Base-by-base conservation (phyloP, 208 protist species). In the Leishmania gerbilli region DNA sequence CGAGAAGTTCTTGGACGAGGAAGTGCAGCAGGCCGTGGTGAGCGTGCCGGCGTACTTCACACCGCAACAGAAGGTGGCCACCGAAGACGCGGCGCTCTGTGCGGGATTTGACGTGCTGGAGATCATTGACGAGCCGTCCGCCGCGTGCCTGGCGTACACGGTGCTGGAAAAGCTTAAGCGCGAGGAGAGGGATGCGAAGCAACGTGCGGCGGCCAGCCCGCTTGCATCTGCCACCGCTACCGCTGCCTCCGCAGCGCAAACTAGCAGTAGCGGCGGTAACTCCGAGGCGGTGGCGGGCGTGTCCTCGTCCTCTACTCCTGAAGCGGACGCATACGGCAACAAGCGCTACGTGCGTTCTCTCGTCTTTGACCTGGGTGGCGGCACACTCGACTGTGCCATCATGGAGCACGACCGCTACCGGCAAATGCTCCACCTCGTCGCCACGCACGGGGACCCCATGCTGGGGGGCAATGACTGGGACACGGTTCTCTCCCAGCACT, bases 31-130 rank as follows among this genome's bases (percentile, higher is more conserved):
- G 71, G 95, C 92, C 27, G 93, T 97, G 42, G 94, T 98, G 42
- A 97, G 94, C 82, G 96, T 98, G 55, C 96, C 96, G 11, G 96
- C 96, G n/a, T 96, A 98, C 85, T 98, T 98, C 85, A 98, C 92
- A 8, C 93, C 93, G 42, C 93, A 94, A 76, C 96, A 98, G 79
- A 97, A 97, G 79, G 94, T 97, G 1, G 96, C 96, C 17, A 98
- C 96, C n/a, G 94, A 98, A 84, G 96, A 98, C 79, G 96, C 96
- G 21, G 96, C 95, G 58, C 91, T 98, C 27, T 91, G 89, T 55
- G 96, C 96, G 1, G 95, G 95, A 45, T 96, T 98, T 71, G 96
- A 98, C 81, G 96, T 98, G 55, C 90, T 97, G 15, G 94, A 98
- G 84, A 87, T 98, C n/a, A 97, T 98, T 84, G 95, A 98, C 83